Evolutionary conservation across 176 grass and related monocot genomes (phyloP).

Genomic region (Musa troglodytarum): DNA sequence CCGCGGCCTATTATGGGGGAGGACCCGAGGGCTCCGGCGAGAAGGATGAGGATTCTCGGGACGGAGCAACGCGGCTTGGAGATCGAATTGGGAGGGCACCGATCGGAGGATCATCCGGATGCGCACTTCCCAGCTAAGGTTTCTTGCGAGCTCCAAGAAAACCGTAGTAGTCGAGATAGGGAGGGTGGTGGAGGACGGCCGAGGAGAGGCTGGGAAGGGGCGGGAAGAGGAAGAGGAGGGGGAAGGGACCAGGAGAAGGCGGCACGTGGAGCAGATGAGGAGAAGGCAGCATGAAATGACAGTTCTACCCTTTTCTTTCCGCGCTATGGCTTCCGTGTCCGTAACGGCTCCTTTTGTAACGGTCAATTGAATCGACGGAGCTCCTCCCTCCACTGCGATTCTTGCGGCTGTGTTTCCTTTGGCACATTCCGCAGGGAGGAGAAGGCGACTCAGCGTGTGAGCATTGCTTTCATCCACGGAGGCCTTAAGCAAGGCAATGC

Average conservation of each 20-base stretch:
- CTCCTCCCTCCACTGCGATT: too few relatives aligned
- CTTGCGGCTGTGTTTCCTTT: too few relatives aligned
- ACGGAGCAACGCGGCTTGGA: background rate
- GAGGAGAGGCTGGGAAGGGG: background rate
- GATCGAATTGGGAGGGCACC: background rate
- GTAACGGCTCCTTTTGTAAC: too few relatives aligned
- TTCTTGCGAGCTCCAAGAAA: background rate
- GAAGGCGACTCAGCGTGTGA: too few relatives aligned
- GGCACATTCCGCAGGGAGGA: too few relatives aligned
- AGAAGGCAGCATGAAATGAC: background rate
- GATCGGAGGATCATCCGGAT: constrained; percentile 55
- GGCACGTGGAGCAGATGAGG: background rate
- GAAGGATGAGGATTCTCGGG: background rate
- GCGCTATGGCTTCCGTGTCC: too few relatives aligned
- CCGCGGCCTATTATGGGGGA: constrained; percentile 16
- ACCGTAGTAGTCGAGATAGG: background rate
- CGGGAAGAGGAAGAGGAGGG: background rate
- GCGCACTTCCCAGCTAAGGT: background rate
- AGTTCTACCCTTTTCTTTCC: background rate
- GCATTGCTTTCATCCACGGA: too few relatives aligned
- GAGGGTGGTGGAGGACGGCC: too few relatives aligned
- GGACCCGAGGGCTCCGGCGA: constrained; percentile 2
- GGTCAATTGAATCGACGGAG: too few relatives aligned
- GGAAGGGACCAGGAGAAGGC: background rate
- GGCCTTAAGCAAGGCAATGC: too few relatives aligned